phyloP scores from a whole-genome alignment of 805 yeast genomes.

The Candida sithepensis region DNA sequence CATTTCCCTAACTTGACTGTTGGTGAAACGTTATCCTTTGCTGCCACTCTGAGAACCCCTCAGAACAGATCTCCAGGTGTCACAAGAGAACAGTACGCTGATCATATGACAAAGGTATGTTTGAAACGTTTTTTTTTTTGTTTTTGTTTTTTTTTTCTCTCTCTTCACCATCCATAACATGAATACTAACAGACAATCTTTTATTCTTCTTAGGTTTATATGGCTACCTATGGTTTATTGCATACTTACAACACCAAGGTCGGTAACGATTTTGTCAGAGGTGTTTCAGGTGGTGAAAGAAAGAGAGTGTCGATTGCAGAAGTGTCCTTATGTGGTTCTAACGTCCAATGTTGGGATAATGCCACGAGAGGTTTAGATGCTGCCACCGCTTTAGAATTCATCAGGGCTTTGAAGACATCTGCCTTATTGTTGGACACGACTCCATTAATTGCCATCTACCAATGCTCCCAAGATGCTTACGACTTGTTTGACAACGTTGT shows the following conservation, averaged over 20 bases:
- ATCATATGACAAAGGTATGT: constrained; percentile 44
- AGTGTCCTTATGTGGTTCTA: constrained; percentile 50
- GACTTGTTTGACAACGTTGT: no score
- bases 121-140: no score
- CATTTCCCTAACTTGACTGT: constrained; percentile 57
- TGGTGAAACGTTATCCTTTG: constrained; percentile 53
- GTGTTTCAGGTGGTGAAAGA: constrained; percentile 70
- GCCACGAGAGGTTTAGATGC: constrained; percentile 72
- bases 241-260: constrained; percentile 62
- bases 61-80: constrained; percentile 36
- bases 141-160: no score
- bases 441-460: constrained; percentile 67
- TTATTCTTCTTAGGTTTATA: constrained; percentile 14
- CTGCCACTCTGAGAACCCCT: constrained; percentile 59
- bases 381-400: constrained; percentile 65
- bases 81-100: constrained; percentile 37
- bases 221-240: constrained; percentile 44
- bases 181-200: constrained; percentile 1
- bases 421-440: constrained; percentile 54
- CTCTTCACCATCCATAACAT: no score
- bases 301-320: constrained; percentile 71
- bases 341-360: constrained; percentile 62
- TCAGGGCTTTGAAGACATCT: constrained; percentile 54
- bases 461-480: no score
- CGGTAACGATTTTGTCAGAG: no score